Evolutionary conservation across 352 stramenopile genomes (phyloP), one percentile per base, ranked within the genome.

Genomic region (Thraustochytrium striatum): DNA sequence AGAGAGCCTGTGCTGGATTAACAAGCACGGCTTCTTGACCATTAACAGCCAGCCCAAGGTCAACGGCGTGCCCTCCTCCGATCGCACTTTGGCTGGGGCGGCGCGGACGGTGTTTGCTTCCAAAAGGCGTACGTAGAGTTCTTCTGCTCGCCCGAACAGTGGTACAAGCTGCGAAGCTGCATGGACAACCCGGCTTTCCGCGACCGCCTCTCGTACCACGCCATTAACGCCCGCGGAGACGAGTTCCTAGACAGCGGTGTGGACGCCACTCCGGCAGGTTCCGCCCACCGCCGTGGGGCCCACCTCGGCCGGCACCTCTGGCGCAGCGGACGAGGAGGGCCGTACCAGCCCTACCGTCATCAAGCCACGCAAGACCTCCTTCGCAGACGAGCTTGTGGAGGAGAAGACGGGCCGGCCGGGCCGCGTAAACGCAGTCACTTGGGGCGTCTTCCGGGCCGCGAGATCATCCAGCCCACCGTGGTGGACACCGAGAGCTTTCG

Each of bases 121-220:
- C 96, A 99, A 87, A 98, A 99, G 87, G 94, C 94, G 30, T 99
- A 99, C 85, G 91, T 98, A 68, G 96, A 99, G 87, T 98, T 93
- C 85, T 99, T 99, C 84, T 91, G 95, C 72, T 97, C 91, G 65
- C 94, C 94, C 3, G 88, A 95, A 70, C 91, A 93, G 82, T 89
- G 32, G 90, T 90, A 33, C 88, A 88, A 16, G 68, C 59, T 61
- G 5, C 33, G 28, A 85, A 87, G 55, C 73, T 89, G 33, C 82
- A 91, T 11, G 0, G 44, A 61, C 25, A 25, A 25, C 3, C 41
- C 59, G 5, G n/a, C n/a, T n/a, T 55, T 55, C 47, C 47, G 25
- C 16, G 65, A 43, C 11, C 39, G 65, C 1, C 35, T 75, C 35
- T 75, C 65, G 43, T 97, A 95, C 85, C 89, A 96, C 79, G 93